These are phyloP conservation scores for Backusella luteola DNA, from an alignment of 192 early-diverging fungal genomes.

Conservation along the genomic window DNA sequence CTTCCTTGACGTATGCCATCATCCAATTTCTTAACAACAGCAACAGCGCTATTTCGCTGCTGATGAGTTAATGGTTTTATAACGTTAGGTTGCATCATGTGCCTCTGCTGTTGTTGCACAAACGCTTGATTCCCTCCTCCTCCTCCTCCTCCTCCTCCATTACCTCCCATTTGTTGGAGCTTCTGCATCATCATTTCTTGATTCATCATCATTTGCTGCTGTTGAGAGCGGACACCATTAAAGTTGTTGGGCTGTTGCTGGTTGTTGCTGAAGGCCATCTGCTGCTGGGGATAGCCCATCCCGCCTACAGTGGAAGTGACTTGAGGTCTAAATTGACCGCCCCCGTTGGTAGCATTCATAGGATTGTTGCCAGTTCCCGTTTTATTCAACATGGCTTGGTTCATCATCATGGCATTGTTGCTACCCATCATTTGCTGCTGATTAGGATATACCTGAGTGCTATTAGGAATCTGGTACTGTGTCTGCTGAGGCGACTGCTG, in stretches of 20 bases:
- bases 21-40: constrained; percentile 37
- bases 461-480: background rate
- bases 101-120: constrained; percentile 18
- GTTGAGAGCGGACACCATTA: background rate
- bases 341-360: background rate
- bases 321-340: background rate
- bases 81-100: constrained; percentile 7
- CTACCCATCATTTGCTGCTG: background rate
- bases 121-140: constrained; percentile 15
- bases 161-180: constrained; percentile 12
- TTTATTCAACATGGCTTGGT: background rate
- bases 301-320: background rate
- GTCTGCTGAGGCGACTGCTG: background rate
- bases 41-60: constrained; percentile 31
- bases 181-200: constrained; percentile 7
- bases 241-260: background rate
- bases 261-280: background rate
- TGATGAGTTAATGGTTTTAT: constrained; percentile 9
- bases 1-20: constrained; percentile 36
- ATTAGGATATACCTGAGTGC: background rate
- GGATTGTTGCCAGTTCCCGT: background rate
- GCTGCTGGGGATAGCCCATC: background rate
- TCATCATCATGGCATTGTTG: background rate
- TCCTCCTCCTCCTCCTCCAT: constrained; percentile 20
- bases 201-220: background rate